Evolutionary conservation across 345 rosid species (phyloP).

Genomic region (Populus davidiana): DNA sequence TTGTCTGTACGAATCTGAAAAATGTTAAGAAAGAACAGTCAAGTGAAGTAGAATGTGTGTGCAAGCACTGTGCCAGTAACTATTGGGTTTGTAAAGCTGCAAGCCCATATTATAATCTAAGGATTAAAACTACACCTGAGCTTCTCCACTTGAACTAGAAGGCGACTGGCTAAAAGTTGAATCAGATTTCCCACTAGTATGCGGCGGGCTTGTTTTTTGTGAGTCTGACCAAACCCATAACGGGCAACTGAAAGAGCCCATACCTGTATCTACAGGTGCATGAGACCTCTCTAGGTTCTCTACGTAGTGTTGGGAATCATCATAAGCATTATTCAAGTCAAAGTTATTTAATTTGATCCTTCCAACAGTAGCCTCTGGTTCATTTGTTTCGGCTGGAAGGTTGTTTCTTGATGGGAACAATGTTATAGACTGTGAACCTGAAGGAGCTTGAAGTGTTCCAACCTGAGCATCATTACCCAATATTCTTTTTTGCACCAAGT

Average conservation of each 20-base stretch:
- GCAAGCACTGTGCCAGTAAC: neutral
- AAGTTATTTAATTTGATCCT: constrained; percentile 50
- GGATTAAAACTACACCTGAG: constrained; percentile 51
- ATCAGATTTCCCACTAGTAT: constrained; percentile 78
- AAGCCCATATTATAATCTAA: neutral
- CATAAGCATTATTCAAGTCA: constrained; percentile 77
- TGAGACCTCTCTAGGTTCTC: constrained; percentile 62
- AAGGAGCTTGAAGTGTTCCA: constrained; percentile 14
- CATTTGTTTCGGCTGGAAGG: constrained; percentile 22
- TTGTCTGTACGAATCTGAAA: constrained; percentile 85
- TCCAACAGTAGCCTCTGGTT: constrained; percentile 19
- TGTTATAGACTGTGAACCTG: constrained; percentile 13
- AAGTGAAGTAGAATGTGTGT: constrained; percentile 4
- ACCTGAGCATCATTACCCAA: constrained; percentile 7
- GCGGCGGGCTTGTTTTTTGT: constrained; percentile 80
- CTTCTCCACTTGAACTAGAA: constrained; percentile 81
- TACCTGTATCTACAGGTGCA: constrained; percentile 45
- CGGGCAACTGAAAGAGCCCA: constrained; percentile 65
- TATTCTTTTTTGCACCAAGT: constrained; percentile 23
- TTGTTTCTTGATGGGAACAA: constrained; percentile 17
- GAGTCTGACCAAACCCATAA: constrained; percentile 65
- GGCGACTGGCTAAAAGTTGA: constrained; percentile 90
- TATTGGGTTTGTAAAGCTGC: neutral
- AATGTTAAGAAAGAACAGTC: constrained; percentile 16
- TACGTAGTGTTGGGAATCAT: constrained; percentile 69